These are phyloP conservation scores for Pichia sp. DNA, from an alignment of 1,139 yeast species.

Conservation along the genomic window DNA sequence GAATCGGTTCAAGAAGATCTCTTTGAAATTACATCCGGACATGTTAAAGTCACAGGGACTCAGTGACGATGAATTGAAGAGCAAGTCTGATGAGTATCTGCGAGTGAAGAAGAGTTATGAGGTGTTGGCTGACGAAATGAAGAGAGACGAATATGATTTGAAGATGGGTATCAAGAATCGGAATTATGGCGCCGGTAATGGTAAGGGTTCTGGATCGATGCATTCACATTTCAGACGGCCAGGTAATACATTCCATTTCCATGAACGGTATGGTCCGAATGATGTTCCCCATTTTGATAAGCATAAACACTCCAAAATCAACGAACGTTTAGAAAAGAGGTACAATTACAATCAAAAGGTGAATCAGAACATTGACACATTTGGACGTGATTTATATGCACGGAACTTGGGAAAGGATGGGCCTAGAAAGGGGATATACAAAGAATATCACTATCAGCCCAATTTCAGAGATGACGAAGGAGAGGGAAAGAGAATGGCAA, in stretches of 20 bases:
- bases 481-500: slow-evolving; percentile 11
- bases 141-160: slow-evolving; percentile 44
- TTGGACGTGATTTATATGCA: slow-evolving; percentile 20
- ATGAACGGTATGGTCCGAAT: slow-evolving; percentile 16
- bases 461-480: slow-evolving; percentile 8
- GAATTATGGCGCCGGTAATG: slow-evolving; percentile 3
- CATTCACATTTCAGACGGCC: slow-evolving; percentile 30
- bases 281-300: slow-evolving; percentile 79
- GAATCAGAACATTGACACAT: slow-evolving; percentile 19
- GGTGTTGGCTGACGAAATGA: slow-evolving; percentile 46
- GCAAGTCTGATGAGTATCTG: slow-evolving; percentile 45
- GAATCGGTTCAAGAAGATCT: slow-evolving; percentile 54
- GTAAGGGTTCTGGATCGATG: no score
- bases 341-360: slow-evolving; percentile 19
- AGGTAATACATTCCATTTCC: slow-evolving; percentile 31
- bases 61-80: slow-evolving; percentile 35
- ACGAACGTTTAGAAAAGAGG: slow-evolving; percentile 52
- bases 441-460: slow-evolving; percentile 10
- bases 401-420: slow-evolving; percentile 15
- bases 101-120: slow-evolving; percentile 67
- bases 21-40: slow-evolving; percentile 74
- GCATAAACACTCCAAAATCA: slow-evolving; percentile 53
- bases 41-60: slow-evolving; percentile 38
- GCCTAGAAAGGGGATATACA: slow-evolving; percentile 17
- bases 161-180: slow-evolving; percentile 10